phyloP scores from a whole-genome alignment of 495 filamentous ascomycete genomes.

The Tuber borchii region DNA sequence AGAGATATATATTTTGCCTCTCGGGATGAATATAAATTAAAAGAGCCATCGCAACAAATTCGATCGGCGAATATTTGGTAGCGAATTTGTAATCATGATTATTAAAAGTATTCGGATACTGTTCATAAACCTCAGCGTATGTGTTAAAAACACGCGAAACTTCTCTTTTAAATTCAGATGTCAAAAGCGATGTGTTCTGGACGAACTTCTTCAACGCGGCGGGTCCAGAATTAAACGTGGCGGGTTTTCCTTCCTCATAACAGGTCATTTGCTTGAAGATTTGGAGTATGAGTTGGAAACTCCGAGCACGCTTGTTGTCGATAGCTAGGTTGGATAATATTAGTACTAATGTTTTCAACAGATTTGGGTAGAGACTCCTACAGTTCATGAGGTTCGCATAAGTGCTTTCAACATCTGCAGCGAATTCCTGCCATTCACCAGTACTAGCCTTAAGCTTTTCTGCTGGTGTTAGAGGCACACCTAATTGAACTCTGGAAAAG shows the following conservation, averaged over 20 bases:
- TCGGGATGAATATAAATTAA: conserved; percentile 46
- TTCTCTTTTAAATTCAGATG: conserved; percentile 20
- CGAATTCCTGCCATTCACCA: conserved; percentile 47
- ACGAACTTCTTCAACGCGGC: conserved; percentile 30
- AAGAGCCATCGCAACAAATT: conserved; percentile 46
- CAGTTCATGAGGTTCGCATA: conserved; percentile 43
- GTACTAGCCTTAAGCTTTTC: conserved; percentile 49
- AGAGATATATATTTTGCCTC: conserved; percentile 40
- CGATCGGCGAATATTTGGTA: conserved; percentile 47
- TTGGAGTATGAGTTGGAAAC: conserved; percentile 42
- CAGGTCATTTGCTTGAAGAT: conserved; percentile 37
- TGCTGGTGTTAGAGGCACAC: conserved; percentile 47
- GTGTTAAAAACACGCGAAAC: conserved; percentile 29
- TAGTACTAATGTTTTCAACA: conserved; percentile 6
- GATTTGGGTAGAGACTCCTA: conserved; percentile 25
- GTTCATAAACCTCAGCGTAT: conserved; percentile 32
- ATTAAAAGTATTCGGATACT: conserved; percentile 37
- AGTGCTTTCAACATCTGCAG: conserved; percentile 44
- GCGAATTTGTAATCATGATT: conserved; percentile 38
- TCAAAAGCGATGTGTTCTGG: conserved; percentile 18
- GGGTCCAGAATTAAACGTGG: conserved; percentile 29
- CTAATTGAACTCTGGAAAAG: conserved; percentile 49
- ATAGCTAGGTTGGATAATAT: conserved; percentile 34
- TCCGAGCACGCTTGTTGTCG: conserved; percentile 41
- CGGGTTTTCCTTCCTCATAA: conserved; percentile 20